These are phyloP conservation scores for Bryoglossum gracile DNA, from an alignment of 495 filamentous ascomycete species.

Conservation along the genomic window DNA sequence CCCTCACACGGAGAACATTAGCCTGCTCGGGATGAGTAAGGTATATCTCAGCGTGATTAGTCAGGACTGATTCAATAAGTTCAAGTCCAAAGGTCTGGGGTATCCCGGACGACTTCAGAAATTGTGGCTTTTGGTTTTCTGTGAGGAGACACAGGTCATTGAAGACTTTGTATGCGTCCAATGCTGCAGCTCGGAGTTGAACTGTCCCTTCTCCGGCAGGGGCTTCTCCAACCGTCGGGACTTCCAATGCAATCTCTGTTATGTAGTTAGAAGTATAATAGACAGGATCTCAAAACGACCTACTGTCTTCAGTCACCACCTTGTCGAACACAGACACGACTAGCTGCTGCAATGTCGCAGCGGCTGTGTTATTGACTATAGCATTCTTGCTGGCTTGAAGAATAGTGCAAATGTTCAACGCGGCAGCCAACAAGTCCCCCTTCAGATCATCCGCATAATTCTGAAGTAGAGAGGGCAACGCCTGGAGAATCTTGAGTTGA, in stretches of 20 bases:
- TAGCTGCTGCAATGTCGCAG: constrained; percentile 90
- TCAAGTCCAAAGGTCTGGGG: constrained; percentile 80
- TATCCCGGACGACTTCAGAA: constrained; percentile 66
- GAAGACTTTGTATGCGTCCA: constrained; percentile 82
- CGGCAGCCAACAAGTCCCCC: constrained; percentile 70
- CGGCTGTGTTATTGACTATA: constrained; percentile 89
- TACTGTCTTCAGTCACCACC: constrained; percentile 74
- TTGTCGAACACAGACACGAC: constrained; percentile 90
- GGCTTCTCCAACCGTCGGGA: constrained; percentile 51
- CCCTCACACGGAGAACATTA: constrained; percentile 65
- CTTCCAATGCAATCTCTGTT: constrained; percentile 42
- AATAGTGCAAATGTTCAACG: constrained; percentile 83
- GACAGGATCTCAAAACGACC: constrained; percentile 13
- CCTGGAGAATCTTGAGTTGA: constrained; percentile 92
- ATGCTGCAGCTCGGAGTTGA: constrained; percentile 63
- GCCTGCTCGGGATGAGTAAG: constrained; percentile 71
- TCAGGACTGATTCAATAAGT: constrained; percentile 80
- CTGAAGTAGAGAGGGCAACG: constrained; percentile 82
- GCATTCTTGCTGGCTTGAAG: constrained; percentile 84
- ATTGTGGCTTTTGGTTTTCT: constrained; percentile 74
- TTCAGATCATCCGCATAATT: constrained; percentile 80
- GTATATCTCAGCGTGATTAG: constrained; percentile 78
- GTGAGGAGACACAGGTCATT: constrained; percentile 84
- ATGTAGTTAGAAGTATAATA: constrained; percentile 15
- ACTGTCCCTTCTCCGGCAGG: constrained; percentile 54